phyloP scores from a whole-genome alignment of 2,329 filamentous ascomycete species.

The Calonectria ilicicola region DNA sequence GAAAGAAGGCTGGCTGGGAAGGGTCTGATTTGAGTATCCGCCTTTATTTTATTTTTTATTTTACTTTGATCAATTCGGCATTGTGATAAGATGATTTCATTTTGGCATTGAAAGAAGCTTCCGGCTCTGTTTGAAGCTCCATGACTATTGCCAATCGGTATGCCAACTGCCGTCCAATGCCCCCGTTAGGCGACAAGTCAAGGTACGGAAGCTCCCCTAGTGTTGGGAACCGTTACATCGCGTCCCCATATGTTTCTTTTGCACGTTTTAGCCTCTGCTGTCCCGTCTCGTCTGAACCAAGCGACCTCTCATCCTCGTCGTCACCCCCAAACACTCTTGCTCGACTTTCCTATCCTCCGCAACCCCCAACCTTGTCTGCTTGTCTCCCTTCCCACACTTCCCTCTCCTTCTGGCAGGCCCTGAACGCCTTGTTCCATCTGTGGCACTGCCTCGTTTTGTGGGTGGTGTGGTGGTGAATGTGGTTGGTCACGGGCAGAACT shows the following conservation, averaged over 20 bases:
- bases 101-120: constrained; percentile 16
- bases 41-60: constrained; percentile 5
- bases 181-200: constrained; percentile 12
- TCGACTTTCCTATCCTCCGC: constrained; percentile 5
- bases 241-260: constrained; percentile 25
- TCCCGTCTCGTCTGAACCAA: constrained; percentile 36
- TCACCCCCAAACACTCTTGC: constrained; percentile 1
- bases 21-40: constrained; percentile 16
- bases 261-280: constrained; percentile 24
- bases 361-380: constrained; percentile 4
- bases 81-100: background rate
- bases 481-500: constrained; percentile 12
- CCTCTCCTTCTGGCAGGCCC: background rate
- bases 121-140: background rate
- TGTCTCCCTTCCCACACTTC: background rate
- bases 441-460: constrained; percentile 34
- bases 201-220: constrained; percentile 21
- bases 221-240: constrained; percentile 27
- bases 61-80: background rate
- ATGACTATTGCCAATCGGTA: constrained; percentile 9
- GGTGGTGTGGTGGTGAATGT: constrained; percentile 17
- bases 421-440: constrained; percentile 15
- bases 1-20: background rate
- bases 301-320: constrained; percentile 4
- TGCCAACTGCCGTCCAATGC: constrained; percentile 15